Conservation (phyloP, 2,329 filamentous ascomycete species). For the Aspergillus eucalypticola region DNA sequence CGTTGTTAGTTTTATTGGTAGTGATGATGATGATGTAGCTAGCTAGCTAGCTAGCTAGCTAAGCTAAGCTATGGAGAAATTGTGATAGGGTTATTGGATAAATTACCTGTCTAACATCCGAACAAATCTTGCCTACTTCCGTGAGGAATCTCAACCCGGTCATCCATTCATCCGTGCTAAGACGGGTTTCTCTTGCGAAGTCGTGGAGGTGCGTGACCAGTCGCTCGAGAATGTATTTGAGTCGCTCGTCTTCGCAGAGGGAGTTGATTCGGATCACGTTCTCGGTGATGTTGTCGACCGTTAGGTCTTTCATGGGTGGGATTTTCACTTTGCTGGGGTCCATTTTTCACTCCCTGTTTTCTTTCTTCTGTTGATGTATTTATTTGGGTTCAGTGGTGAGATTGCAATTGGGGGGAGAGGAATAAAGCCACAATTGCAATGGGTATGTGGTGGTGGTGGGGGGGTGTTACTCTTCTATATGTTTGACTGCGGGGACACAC, state of each 20-base stretch:
- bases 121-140: conserved; percentile 70
- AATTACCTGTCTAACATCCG: conserved; percentile 67
- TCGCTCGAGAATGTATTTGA: conserved; percentile 71
- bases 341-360: conserved; percentile 32
- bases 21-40: no score
- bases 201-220: conserved; percentile 78
- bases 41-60: background rate
- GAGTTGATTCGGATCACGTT: conserved; percentile 76
- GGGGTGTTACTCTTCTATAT: no score
- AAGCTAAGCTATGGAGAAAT: no score
- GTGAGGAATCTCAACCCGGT: conserved; percentile 70
- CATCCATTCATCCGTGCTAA: conserved; percentile 80
- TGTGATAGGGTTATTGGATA: no score
- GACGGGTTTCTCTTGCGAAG: conserved; percentile 74
- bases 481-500: background rate
- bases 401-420: background rate
- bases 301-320: conserved; percentile 65
- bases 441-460: no score
- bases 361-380: background rate
- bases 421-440: background rate
- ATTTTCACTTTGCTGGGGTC: conserved; percentile 46
- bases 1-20: no score
- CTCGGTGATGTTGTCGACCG: conserved; percentile 76
- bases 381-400: background rate
- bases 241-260: conserved; percentile 62